Base-by-base conservation (phyloP, 2,329 filamentous ascomycete genomes). In the Metarhizium guizhouense region DNA sequence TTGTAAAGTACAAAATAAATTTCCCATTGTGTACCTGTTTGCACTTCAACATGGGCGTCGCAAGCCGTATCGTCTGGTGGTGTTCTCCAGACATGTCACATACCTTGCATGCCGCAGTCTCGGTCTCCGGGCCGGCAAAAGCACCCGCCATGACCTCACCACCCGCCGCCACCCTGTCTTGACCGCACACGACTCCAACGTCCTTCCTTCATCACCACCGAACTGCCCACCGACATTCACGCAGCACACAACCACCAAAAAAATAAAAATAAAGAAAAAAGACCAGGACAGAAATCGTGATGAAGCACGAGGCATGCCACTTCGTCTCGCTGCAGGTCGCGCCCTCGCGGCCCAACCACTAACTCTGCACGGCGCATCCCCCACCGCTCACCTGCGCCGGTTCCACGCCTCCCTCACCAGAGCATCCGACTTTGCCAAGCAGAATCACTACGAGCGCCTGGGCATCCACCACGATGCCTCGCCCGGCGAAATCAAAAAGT, bases 401-500 rank as follows among this genome's bases (percentile, higher is more conserved):
- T 60, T 59, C 60, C 67, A 65, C 61, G 51, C 62, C 58, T 60
- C 61, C 54, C 57, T 61, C 61, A 59, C 51, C 11, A 40, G 6
- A 13, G 14, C 14, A 64, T 59, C 62, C 68, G 65, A 65, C 64
- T 54, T 55, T 59, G 42, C 57, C n/a, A 16, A 14, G 13, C 53
- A 52, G 62, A 90, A 85, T 59, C 87, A 95, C 74, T 99, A 99
- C 72, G 87, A 93, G 64, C 84, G 86, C 45, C 80, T 99, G 53
- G 81, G 86, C 47, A 71, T 99, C n/a, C 73, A 82, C 0, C 77
- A 79, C 47, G 80, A 81, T 60, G 92, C 93, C 45, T 83, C 87
- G 16, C 73, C 81, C 1, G 75, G 77, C 8, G 90, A 96, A 54
- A 92, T 97, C 59, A 97, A 97, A 72, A 93, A 88, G 86, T 90